Percentiles rank a stretch among this genome's conserved stretches.
Evolutionary conservation across 1,284 basidiomycete species (phyloP).

Genomic region (Microbotryum violaceum): DNA sequence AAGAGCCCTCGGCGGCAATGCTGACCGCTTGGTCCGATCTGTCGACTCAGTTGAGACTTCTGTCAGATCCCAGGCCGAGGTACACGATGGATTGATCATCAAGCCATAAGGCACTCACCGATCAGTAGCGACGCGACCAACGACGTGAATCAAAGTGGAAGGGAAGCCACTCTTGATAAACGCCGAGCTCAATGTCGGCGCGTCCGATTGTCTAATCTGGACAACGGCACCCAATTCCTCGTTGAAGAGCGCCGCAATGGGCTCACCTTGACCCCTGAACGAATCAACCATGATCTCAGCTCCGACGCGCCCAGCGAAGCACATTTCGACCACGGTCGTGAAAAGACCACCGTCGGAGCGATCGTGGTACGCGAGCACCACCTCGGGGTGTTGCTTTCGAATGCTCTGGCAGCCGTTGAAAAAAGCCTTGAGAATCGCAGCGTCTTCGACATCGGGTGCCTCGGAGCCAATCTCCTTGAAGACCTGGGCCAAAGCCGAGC

Average conservation of each 20-base stretch:
- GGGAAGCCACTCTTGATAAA: slow-evolving; percentile 70
- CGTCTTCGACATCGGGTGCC: slow-evolving; percentile 79
- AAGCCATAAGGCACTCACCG: background rate
- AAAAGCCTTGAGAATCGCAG: slow-evolving; percentile 69
- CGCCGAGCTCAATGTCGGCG: slow-evolving; percentile 48
- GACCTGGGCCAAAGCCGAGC: slow-evolving; percentile 90
- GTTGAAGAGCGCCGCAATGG: slow-evolving; percentile 74
- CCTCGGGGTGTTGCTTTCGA: slow-evolving; percentile 52
- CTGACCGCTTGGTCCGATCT: slow-evolving; percentile 55
- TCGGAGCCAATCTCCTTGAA: slow-evolving; percentile 87
- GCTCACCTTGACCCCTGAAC: slow-evolving; percentile 45
- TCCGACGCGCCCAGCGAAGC: slow-evolving; percentile 82
- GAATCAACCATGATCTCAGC: slow-evolving; percentile 60
- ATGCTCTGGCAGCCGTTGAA: slow-evolving; percentile 65
- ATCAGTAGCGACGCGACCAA: slow-evolving; percentile 60
- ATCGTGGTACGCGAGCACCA: slow-evolving; percentile 93
- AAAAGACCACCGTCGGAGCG: slow-evolving; percentile 94
- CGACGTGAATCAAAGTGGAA: slow-evolving; percentile 58
- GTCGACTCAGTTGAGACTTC: slow-evolving; percentile 16
- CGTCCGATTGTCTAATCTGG: slow-evolving; percentile 63
- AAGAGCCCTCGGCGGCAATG: slow-evolving; percentile 51
- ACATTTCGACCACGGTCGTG: slow-evolving; percentile 89
- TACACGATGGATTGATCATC: too few relatives aligned
- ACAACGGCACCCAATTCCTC: slow-evolving; percentile 93
- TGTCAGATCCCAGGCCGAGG: too few relatives aligned